Conservation (phyloP, 208 protist species). For the Trichomonas vaginalis region DNA sequence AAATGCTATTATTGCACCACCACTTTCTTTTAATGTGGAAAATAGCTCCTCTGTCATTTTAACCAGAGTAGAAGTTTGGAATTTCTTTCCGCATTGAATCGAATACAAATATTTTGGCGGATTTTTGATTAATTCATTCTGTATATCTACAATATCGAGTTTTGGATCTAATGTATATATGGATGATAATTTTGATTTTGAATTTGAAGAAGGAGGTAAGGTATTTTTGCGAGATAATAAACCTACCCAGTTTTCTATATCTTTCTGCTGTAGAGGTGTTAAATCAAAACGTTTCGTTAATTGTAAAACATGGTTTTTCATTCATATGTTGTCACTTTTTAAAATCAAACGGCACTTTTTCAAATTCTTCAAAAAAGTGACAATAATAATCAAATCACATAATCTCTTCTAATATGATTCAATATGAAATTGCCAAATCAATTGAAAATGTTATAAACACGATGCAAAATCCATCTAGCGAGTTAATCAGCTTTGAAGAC, state of each 20-base stretch:
- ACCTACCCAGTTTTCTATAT: not conserved
- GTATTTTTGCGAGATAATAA: not conserved
- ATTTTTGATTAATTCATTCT: not conserved
- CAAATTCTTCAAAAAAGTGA: too few species aligned
- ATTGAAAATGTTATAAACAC: not conserved
- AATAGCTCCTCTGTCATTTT: not conserved
- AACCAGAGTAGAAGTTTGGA: not conserved
- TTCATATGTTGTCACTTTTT: too few species aligned
- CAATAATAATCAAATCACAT: too few species aligned
- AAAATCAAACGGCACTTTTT: too few species aligned
- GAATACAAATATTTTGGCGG: not conserved
- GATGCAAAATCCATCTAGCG: not conserved
- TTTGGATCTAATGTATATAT: not conserved
- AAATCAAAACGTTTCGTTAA: not conserved
- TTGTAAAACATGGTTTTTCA: not conserved
- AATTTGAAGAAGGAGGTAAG: not conserved
- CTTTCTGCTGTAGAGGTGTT: not conserved
- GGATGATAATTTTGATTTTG: not conserved
- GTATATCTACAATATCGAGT: not conserved
- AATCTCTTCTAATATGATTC: too few species aligned
- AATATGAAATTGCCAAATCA: not conserved
- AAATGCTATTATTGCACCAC: not conserved
- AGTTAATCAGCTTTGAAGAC: not conserved
- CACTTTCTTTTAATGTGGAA: not conserved
- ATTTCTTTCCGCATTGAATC: not conserved